These are phyloP conservation scores for Calonectria montana DNA, from an alignment of 2,329 filamentous ascomycete species.

Conservation along the genomic window DNA sequence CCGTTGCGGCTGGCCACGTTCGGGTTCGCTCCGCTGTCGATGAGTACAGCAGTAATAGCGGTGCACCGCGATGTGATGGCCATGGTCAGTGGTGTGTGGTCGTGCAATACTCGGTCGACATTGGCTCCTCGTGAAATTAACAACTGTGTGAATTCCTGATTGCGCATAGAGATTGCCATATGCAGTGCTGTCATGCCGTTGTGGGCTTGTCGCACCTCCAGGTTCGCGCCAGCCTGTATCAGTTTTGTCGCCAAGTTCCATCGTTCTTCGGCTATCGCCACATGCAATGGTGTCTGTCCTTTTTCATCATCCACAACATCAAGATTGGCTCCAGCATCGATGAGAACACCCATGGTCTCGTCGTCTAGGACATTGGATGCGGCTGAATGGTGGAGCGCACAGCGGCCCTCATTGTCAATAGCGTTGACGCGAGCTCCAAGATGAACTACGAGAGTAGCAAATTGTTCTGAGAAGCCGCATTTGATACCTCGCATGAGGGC, in stretches of 20 bases:
- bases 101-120: slow-evolving; percentile 39
- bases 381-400: slow-evolving; percentile 42
- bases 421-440: slow-evolving; percentile 38
- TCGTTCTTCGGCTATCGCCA: slow-evolving; percentile 38
- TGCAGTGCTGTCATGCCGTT: slow-evolving; percentile 43
- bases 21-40: slow-evolving; percentile 41
- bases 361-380: slow-evolving; percentile 43
- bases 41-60: slow-evolving; percentile 39
- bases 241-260: slow-evolving; percentile 39
- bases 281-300: slow-evolving; percentile 40
- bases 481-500: slow-evolving; percentile 43
- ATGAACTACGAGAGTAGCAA: slow-evolving; percentile 40
- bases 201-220: slow-evolving; percentile 38
- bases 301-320: slow-evolving; percentile 39
- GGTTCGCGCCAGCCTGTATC: slow-evolving; percentile 41
- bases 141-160: slow-evolving; percentile 42
- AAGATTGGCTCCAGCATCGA: slow-evolving; percentile 38
- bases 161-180: slow-evolving; percentile 41
- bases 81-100: slow-evolving; percentile 43
- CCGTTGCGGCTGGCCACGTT: slow-evolving; percentile 41
- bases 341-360: slow-evolving; percentile 38
- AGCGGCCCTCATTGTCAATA: slow-evolving; percentile 39
- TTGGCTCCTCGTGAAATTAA: slow-evolving; percentile 42
- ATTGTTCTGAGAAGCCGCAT: slow-evolving; percentile 43
- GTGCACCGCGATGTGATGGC: slow-evolving; percentile 42